These are phyloP conservation scores for Acanthochlamys bracteata DNA, from an alignment of 106 monocot genomes.

Conservation along the genomic window DNA sequence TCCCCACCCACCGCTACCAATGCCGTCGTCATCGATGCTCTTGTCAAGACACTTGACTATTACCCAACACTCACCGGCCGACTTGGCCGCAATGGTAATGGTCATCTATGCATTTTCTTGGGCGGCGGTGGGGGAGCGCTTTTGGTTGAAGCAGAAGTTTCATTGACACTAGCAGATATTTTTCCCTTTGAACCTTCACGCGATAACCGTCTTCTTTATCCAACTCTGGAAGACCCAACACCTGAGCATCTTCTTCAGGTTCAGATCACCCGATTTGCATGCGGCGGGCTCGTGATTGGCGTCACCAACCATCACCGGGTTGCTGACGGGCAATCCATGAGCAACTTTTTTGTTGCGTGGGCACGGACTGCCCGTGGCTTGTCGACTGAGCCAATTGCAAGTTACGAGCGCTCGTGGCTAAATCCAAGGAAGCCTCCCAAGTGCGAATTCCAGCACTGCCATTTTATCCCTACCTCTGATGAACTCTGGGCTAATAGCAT, in stretches of 20 bases:
- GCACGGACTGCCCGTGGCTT: background rate
- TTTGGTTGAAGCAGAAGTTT: slow-evolving; percentile 3
- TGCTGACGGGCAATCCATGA: slow-evolving; percentile 58
- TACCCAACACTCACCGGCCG: slow-evolving; percentile 4
- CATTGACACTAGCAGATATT: slow-evolving; percentile 1
- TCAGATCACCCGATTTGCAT: slow-evolving; percentile 45
- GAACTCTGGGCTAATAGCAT: background rate
- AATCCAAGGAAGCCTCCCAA: slow-evolving; percentile 13
- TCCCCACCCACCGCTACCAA: slow-evolving; percentile 9
- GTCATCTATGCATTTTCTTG: background rate
- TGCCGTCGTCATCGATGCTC: slow-evolving; percentile 1
- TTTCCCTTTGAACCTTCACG: slow-evolving; percentile 7
- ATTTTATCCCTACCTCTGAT: background rate
- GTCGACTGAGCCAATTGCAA: background rate
- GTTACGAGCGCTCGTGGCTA: slow-evolving; percentile 18
- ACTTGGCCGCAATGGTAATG: background rate
- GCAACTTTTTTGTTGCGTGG: slow-evolving; percentile 7
- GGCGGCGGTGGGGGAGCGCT: slow-evolving; percentile 1
- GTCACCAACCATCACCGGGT: slow-evolving; percentile 33
- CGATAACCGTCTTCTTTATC: slow-evolving; percentile 4
- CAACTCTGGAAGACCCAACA: slow-evolving; percentile 4
- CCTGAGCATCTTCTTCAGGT: slow-evolving; percentile 22
- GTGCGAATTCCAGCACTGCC: slow-evolving; percentile 27
- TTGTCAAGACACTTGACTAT: background rate
- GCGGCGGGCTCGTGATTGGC: slow-evolving; percentile 42